Base-by-base conservation (phyloP, 805 yeast species). In the Pichia membranifaciens region DNA sequence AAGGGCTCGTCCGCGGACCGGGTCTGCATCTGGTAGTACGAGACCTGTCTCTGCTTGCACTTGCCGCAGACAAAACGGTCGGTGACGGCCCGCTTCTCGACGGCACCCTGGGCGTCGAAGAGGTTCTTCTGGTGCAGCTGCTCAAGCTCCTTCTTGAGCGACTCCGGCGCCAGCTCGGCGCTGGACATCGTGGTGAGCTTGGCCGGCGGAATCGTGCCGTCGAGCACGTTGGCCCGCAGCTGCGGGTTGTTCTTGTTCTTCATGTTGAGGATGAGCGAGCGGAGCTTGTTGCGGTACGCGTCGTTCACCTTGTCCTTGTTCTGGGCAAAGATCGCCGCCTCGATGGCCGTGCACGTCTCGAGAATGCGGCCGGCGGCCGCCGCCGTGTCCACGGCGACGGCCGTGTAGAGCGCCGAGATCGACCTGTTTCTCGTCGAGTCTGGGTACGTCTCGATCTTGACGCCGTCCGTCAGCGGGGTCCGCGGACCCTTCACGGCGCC, bases 1-100 rank as follows among this genome's bases (percentile, higher is more conserved):
- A 93, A 77, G 50, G 99, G 99, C 69, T 93, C 99, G 79, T 93
- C 99, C 17, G 99, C 99, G 49, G 96, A 87, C 68, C 99, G 77
- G 31, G 99, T 93, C 73, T 93, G 99, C 84, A 93, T 78, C 71
- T 93, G 99, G 68, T 90, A 91, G 66, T 93, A 93, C 57, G 95
- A 85, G 37, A 93, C 99, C 72, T 88, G 89, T 75, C 90, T 89
- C 65, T 89, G 91, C 69, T 91, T 93, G 78, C 99, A 93, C 67
- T 91, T 93, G 43, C 98, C 97, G 69, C 99, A 93, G 1, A 95
- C 84, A 66, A 93, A 93, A 66, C 98, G 76, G 66, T 91, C 98
- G 7, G 99, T 93, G 34, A 88, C 89, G 1, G 98, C 96, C 58
- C 97, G 78, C 72, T 89, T 88, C 59, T 91, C 93, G 6, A 87